These are phyloP conservation scores for Strigomonas culicis DNA, from an alignment of 208 protist genomes.

Conservation along the genomic window DNA sequence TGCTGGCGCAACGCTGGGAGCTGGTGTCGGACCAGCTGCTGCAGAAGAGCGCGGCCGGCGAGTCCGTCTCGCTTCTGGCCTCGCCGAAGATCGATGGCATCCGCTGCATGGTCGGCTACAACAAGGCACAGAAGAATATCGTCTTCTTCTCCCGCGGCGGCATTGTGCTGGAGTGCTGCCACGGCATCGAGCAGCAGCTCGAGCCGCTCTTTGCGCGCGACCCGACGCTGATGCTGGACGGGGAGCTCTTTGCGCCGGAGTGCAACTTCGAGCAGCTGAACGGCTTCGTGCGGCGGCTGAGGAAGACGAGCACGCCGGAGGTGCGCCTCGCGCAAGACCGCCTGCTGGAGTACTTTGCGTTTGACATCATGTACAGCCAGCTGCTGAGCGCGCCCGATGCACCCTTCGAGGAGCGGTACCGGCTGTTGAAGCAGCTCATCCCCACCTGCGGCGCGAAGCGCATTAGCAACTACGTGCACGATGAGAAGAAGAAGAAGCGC, in stretches of 20 bases:
- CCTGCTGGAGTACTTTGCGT: slow-evolving; percentile 84
- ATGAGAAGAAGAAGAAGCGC: slow-evolving; percentile 72
- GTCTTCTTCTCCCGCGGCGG: slow-evolving; percentile 87
- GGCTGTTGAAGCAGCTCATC: slow-evolving; percentile 75
- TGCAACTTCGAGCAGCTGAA: slow-evolving; percentile 88
- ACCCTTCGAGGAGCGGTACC: slow-evolving; percentile 78
- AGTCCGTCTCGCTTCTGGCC: slow-evolving; percentile 51
- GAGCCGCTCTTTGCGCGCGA: slow-evolving; percentile 71
- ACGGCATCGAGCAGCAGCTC: slow-evolving; percentile 62
- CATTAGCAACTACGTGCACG: slow-evolving; percentile 81
- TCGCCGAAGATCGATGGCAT: slow-evolving; percentile 91
- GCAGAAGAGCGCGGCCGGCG: slow-evolving; percentile 12
- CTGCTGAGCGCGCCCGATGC: slow-evolving; percentile 44
- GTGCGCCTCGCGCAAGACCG: slow-evolving; percentile 37
- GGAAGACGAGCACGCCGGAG: slow-evolving; percentile 25
- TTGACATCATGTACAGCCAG: slow-evolving; percentile 85
- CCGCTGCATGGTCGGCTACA: slow-evolving; percentile 84
- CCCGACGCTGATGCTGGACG: slow-evolving; percentile 77
- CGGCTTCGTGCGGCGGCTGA: slow-evolving; percentile 64
- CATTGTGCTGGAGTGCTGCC: slow-evolving; percentile 82
- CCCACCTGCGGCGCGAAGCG: slow-evolving; percentile 74
- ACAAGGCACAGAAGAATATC: slow-evolving; percentile 42
- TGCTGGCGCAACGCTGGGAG: slow-evolving; percentile 87
- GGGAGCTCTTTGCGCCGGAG: slow-evolving; percentile 80
- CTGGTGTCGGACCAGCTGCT: slow-evolving; percentile 50